Evolutionary conservation across 208 protist genomes (phyloP).

Genomic region (Trypanosoma lewisi): DNA sequence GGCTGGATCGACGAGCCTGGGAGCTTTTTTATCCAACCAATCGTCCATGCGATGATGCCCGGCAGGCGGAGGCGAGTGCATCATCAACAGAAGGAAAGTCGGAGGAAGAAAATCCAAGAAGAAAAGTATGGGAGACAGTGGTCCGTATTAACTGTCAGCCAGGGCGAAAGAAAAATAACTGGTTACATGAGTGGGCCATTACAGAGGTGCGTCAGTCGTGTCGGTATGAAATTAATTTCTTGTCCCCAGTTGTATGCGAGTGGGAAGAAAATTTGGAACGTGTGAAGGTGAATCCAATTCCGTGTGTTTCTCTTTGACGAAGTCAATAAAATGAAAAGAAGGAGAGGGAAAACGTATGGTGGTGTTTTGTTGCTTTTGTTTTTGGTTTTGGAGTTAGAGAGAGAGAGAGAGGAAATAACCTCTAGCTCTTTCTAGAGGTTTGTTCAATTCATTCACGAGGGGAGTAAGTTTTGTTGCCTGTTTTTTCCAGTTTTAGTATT

Average conservation of each 20-base stretch:
- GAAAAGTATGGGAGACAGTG: constrained; percentile 57
- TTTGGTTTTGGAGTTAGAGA: background rate
- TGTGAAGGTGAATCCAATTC: constrained; percentile 72
- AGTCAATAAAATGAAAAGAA: background rate
- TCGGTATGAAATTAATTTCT: constrained; percentile 57
- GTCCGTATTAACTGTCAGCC: constrained; percentile 54
- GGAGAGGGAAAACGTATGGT: background rate
- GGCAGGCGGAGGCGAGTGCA: background rate
- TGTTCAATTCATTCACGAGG: too few relatives aligned
- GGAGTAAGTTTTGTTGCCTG: background rate
- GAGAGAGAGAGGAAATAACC: too few relatives aligned
- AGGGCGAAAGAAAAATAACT: background rate
- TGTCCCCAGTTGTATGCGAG: constrained; percentile 55
- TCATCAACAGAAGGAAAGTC: background rate
- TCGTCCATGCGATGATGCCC: constrained; percentile 7
- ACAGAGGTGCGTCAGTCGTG: constrained; percentile 68
- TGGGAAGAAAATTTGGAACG: constrained; percentile 71
- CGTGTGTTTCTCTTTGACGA: constrained; percentile 52
- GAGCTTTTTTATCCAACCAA: constrained; percentile 68
- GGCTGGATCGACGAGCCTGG: constrained; percentile 49
- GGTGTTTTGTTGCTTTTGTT: constrained; percentile 1
- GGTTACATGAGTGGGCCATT: constrained; percentile 40
- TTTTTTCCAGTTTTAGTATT: constrained; percentile 4
- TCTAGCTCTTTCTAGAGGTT: too few relatives aligned
- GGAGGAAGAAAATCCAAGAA: background rate